phyloP scores from a whole-genome alignment of 306 rosid species.

The Pachyrhizus erosus region DNA sequence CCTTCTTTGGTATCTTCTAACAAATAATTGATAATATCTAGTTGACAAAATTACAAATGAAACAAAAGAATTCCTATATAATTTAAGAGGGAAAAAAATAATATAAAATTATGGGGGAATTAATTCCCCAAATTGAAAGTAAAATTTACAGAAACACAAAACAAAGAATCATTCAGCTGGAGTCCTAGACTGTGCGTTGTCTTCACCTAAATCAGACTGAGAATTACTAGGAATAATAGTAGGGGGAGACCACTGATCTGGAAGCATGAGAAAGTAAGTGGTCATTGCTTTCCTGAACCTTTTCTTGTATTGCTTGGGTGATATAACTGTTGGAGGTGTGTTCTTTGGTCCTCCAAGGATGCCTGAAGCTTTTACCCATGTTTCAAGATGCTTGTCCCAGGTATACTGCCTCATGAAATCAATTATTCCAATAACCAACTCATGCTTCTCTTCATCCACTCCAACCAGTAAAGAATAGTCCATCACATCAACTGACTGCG shows the following conservation, averaged over 20 bases:
- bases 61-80: slow-evolving; percentile 56
- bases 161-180: slow-evolving; percentile 59
- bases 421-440: slow-evolving; percentile 92
- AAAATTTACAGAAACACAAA: slow-evolving; percentile 48
- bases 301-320: slow-evolving; percentile 93
- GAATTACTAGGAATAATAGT: slow-evolving; percentile 61
- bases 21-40: slow-evolving; percentile 52
- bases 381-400: slow-evolving; percentile 99
- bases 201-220: slow-evolving; percentile 74
- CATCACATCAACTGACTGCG: slow-evolving; percentile 95
- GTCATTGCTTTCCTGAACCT: slow-evolving; percentile 99
- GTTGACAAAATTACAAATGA: slow-evolving; percentile 47
- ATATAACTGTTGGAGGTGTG: slow-evolving; percentile 86
- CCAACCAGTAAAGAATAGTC: slow-evolving; percentile 97
- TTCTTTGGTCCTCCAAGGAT: slow-evolving; percentile 97
- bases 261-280: slow-evolving; percentile 94
- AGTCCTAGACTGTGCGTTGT: slow-evolving; percentile 55
- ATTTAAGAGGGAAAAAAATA: slow-evolving; percentile 34
- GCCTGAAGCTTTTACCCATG: slow-evolving; percentile 97
- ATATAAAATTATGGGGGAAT: slow-evolving; percentile 41
- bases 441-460: slow-evolving; percentile 90
- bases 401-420: slow-evolving; percentile 99
- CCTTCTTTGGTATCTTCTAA: slow-evolving; percentile 55
- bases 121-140: slow-evolving; percentile 49
- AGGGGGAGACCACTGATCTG: slow-evolving; percentile 93